phyloP scores from a whole-genome alignment of 2,329 filamentous ascomycete genomes.

The Aspergillus fijiensis region DNA sequence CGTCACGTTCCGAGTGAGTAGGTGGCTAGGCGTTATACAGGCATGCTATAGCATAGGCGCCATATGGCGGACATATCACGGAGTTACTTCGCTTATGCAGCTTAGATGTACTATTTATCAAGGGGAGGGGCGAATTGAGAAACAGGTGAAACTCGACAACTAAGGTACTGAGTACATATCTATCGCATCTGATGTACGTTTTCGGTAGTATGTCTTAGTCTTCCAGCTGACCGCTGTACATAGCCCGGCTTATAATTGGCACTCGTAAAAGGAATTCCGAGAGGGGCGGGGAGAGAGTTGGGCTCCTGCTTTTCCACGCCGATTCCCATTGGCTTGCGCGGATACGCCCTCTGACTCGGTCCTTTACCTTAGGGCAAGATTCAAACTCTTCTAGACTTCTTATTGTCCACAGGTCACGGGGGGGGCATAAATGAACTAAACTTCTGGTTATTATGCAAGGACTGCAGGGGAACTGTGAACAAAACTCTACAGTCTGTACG shows the following conservation, averaged over 20 bases:
- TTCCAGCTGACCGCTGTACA: neutral
- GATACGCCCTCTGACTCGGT: neutral
- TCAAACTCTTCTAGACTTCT: neutral
- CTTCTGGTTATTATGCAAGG: conserved; percentile 2
- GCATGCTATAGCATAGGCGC: neutral
- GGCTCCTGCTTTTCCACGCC: neutral
- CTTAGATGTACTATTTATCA: neutral
- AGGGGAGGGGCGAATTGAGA: neutral
- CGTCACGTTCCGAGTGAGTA: neutral
- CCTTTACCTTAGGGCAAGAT: conserved; percentile 1
- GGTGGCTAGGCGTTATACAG: neutral
- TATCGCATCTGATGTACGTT: neutral
- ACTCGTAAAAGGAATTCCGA: neutral
- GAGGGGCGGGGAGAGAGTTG: neutral
- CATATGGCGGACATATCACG: neutral
- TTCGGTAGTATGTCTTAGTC: neutral
- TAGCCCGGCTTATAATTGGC: neutral
- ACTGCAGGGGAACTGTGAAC: neutral
- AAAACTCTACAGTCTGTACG: neutral
- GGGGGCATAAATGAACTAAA: neutral
- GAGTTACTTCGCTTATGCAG: neutral
- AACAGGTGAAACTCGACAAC: neutral
- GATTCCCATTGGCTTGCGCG: neutral
- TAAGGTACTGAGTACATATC: neutral
- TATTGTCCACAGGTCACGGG: neutral